Evolutionary conservation across 257 asterid genomes (phyloP).

Genomic region (Avicennia marina): DNA sequence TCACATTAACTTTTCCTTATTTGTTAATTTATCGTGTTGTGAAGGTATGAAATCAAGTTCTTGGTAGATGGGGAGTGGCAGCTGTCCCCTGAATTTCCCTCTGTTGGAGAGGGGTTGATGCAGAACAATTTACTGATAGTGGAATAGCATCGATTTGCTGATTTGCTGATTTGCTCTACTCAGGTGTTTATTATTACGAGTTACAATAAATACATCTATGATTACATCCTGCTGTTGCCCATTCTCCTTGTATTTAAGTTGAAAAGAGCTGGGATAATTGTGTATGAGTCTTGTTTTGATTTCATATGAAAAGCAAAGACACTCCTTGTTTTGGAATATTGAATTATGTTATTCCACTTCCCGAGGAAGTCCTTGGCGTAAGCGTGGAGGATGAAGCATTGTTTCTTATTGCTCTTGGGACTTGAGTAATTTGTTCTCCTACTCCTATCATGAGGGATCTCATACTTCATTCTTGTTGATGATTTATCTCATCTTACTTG

Average conservation of each 20-base stretch:
- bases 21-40: constrained; percentile 5
- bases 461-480: too few species aligned
- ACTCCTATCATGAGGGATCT: too few species aligned
- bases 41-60: constrained; percentile 82
- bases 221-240: neutral
- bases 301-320: too few species aligned
- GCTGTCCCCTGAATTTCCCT: constrained; percentile 66
- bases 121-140: constrained; percentile 76
- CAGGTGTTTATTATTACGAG: neutral
- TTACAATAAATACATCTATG: neutral
- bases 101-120: constrained; percentile 68
- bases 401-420: too few species aligned
- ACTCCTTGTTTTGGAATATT: too few species aligned
- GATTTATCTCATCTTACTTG: too few species aligned
- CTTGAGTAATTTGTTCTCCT: too few species aligned
- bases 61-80: constrained; percentile 83
- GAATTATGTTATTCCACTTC: too few species aligned
- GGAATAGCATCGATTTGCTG: constrained; percentile 35
- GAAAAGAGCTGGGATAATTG: too few species aligned
- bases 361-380: too few species aligned
- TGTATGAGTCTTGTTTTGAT: too few species aligned
- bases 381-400: too few species aligned
- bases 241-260: neutral
- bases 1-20: neutral
- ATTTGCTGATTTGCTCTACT: neutral